These are phyloP conservation scores for Kokia cookei DNA, from an alignment of 441 rosid genomes.

Conservation along the genomic window DNA sequence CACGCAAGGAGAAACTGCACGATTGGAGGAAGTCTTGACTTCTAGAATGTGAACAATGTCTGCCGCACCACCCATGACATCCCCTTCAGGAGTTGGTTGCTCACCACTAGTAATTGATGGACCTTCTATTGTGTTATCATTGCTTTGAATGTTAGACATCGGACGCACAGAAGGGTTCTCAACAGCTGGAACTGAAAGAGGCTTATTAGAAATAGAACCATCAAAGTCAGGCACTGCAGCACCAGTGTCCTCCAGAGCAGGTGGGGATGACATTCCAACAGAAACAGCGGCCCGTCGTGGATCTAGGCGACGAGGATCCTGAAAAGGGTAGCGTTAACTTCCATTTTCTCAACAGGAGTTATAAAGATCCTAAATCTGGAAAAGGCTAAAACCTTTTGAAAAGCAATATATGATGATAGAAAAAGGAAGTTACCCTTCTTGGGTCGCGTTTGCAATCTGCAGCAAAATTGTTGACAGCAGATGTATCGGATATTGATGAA, in stretches of 20 bases:
- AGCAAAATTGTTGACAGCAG: slow-evolving; percentile 29
- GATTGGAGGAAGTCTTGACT: slow-evolving; percentile 46
- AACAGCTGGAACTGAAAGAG: slow-evolving; percentile 32
- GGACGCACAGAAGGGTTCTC: slow-evolving; percentile 35
- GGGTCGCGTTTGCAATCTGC: slow-evolving; percentile 93
- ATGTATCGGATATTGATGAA: slow-evolving; percentile 40
- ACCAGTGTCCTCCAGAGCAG: slow-evolving; percentile 47
- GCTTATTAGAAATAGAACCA: slow-evolving; percentile 43
- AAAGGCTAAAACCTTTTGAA: neutral
- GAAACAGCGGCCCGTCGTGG: slow-evolving; percentile 68
- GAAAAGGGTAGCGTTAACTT: slow-evolving; percentile 27
- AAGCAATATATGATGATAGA: slow-evolving; percentile 4
- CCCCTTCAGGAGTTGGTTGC: slow-evolving; percentile 47
- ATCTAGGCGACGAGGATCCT: slow-evolving; percentile 99
- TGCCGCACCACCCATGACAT: slow-evolving; percentile 32
- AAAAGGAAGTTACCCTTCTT: slow-evolving; percentile 63
- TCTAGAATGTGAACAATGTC: slow-evolving; percentile 41
- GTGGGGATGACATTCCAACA: slow-evolving; percentile 35
- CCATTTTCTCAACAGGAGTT: neutral
- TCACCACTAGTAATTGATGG: slow-evolving; percentile 32
- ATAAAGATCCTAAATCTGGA: neutral
- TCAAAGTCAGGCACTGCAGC: slow-evolving; percentile 48
- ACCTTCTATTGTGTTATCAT: slow-evolving; percentile 43
- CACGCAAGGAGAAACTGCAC: slow-evolving; percentile 33
- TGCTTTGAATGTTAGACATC: slow-evolving; percentile 31